Base-by-base conservation (phyloP, 148 eudicot genomes). In the Nyssa sinensis region DNA sequence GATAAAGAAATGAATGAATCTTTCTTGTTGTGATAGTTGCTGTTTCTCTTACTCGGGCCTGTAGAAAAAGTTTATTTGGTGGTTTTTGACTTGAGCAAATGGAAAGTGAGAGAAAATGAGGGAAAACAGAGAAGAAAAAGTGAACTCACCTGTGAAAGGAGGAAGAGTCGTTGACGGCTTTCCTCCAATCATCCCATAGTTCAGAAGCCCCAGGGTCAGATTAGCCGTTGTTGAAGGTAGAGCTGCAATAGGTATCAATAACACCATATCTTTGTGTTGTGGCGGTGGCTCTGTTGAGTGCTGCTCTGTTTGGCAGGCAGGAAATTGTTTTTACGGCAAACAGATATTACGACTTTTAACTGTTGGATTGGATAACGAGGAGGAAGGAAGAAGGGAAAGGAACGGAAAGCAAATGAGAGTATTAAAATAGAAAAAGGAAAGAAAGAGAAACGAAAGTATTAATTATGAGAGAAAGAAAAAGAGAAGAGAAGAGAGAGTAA, bases 231-330 rank as follows among this genome's bases (percentile, higher is more conserved):
- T 60, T 69, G 89, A 77, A 69, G 84, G 80, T 66, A 79, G 51
- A 49, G 70, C 30, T 44, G 84, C 74, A 62, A 84, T 37, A 70
- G 96, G 82, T 78, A 88, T 66, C 73, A 82, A 27, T 49, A 80
- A 57, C 44, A 86, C 78, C 96, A 91, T 88, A 19, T 14, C 53
- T 59, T 24, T 64, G 12, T 41, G 30, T 25, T 10, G 4, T n/a
- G 21, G 63, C 7, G 24, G 3, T 30, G n/a, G 3, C 10, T 25
- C 33, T 25, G 67, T 7, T 44, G 35, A 34, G 28, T 34, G n/a
- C 51, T 25, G 49, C 16, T 13, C 35, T 25, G 65, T 55, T 69
- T 24, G 62, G 63, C 19, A 17, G 35, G 44, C 1, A 5, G 13
- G 19, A 33, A 53, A 69, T 30, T 4, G 4, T 7, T 55, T 37